Evolutionary conservation across 768 basidiomycete genomes (phyloP), one percentile per base, ranked within the genome.

Genomic region (Suillus occidentalis): DNA sequence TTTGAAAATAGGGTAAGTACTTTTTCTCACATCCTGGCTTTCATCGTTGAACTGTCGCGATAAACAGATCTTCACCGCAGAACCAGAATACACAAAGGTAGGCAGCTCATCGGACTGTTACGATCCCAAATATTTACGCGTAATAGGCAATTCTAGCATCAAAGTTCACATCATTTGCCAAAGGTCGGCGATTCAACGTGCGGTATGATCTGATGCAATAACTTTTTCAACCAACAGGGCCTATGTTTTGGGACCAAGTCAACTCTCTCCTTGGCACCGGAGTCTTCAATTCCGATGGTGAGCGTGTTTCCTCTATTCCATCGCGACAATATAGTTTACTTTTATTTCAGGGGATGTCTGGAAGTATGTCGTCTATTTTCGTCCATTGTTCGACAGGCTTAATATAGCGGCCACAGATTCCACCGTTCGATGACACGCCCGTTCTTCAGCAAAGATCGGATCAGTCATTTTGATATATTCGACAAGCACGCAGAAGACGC

Each of bases 351-450:
- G 66, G 3, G 79, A 79, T 34, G 67, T 68, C n/a, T 81, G 80
- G 81, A 81, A 78, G 79, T 81, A 63, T 12, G 76, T 28, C 2
- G 22, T 42, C 22, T 16, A 39, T n/a, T 9, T 13, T 8, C 45
- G 16, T 25, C 20, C 34, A 28, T 36, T 31, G n/a, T 42, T 16
- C 22, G 60, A 66, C 5, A 72, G 36, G 40, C 13, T 55, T 4
- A 20, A 43, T 4, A 5, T 9, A 16, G 4, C 45, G 58, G 13
- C 6, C 12, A 25, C 16, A 81, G 80, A 66, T 82, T 80, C 55
- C 81, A 81, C 60, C 78, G 81, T 22, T 66, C 71, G 6, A 82
- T 81, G 78, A 77, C 81, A 1, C 75, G 80, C 28, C 80, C 80
- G 3, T 81, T 81, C 72, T 82, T 81, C 70, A 75, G 52, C 61